A percentile compares a stretch with the other conserved stretches of the same genome.
These are phyloP conservation scores for Nakaseomyces uthaithaninus DNA, from an alignment of 1,139 yeast genomes.

Conservation along the genomic window DNA sequence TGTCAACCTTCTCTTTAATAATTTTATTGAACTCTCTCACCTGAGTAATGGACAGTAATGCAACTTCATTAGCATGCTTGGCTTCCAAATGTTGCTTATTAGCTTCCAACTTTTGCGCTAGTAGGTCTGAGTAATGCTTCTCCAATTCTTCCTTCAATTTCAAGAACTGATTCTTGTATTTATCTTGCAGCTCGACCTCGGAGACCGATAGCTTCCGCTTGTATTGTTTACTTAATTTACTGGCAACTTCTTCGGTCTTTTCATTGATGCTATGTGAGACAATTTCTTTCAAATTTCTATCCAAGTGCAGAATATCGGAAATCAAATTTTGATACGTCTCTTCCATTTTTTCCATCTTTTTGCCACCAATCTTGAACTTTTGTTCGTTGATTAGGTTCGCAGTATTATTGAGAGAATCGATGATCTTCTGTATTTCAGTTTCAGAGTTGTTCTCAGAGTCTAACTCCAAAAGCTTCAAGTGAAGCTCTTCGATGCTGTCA, in stretches of 20 bases:
- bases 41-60: constrained; percentile 62
- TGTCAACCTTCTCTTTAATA: constrained; percentile 57
- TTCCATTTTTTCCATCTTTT: neutral
- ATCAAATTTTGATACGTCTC: neutral
- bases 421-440: constrained; percentile 28
- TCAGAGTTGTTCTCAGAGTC: constrained; percentile 22
- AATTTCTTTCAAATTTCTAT: constrained; percentile 7
- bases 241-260: constrained; percentile 24
- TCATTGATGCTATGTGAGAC: constrained; percentile 10
- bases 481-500: constrained; percentile 10
- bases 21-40: constrained; percentile 62
- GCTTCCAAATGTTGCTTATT: constrained; percentile 59
- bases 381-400: constrained; percentile 32
- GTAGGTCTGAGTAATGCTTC: constrained; percentile 49
- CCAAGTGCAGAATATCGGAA: neutral
- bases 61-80: constrained; percentile 71
- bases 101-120: constrained; percentile 60
- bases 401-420: constrained; percentile 32
- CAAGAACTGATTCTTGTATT: constrained; percentile 50
- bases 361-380: constrained; percentile 11
- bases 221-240: constrained; percentile 16
- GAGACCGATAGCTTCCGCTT: constrained; percentile 30
- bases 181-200: constrained; percentile 35
- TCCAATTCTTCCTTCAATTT: constrained; percentile 59
- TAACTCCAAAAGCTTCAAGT: constrained; percentile 29